Base-by-base conservation (phyloP, 2,329 filamentous ascomycete species). In the Pseudogymnoascus sp. region DNA sequence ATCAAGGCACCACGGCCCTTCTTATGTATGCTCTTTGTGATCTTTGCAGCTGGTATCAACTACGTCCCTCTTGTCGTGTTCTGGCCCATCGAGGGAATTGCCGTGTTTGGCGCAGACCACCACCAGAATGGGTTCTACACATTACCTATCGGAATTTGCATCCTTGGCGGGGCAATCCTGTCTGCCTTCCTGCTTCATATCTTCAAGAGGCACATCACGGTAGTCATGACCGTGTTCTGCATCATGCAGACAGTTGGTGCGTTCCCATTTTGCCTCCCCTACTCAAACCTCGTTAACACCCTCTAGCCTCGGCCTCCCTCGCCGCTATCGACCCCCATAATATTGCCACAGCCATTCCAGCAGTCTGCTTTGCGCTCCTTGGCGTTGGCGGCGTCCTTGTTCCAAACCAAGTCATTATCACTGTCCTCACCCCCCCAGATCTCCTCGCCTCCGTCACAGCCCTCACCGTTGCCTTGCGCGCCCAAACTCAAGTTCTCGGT, bases 301-400 rank as follows among this genome's bases (percentile, higher is more conserved):
- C 17, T 17, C 24, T 59, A 69, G 67, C 79, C 9, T 79, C 75
- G 47, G 80, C 78, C 31, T 75, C 77, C 10, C 68, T 83, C 59
- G 70, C 77, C 8, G 71, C 79, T 17, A 79, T 78, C 1, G 72
- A 73, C 3, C 70, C 74, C 2, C 74, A 85, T 69, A 85, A 84
- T 66, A 74, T 84, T 60, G 65, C 75, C 61, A 72, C 76, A 26
- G 72, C 85, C 10, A 85, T 81, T 73, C 79, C 76, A 3, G 73
- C 87, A 24, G 74, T 88, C 15, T 74, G 82, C 10, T 68, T 88
- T 2, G 83, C 83, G 1, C 80, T 82, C 3, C 71, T 88, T 4
- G 85, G 85, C 5, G 83, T 88, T 6, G 86, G 85, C 9, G 85
- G 83, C 1, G 85, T 88, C 62, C 81, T 88, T 11, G 81, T 88